These are phyloP conservation scores for Hypoxylon lenormandii DNA, from an alignment of 495 filamentous ascomycete species.

Conservation along the genomic window DNA sequence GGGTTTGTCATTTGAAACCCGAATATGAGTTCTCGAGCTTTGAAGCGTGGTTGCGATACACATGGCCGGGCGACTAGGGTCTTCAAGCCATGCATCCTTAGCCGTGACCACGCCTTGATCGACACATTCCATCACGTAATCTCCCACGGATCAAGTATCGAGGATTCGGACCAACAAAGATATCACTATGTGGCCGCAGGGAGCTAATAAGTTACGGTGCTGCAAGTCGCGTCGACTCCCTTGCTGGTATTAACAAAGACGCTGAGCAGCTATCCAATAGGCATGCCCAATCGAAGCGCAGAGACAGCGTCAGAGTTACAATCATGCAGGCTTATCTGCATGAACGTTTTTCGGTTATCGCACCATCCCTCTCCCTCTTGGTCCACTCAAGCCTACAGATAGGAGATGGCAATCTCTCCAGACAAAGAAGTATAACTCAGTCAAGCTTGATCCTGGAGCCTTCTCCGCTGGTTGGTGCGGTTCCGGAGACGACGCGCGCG, in stretches of 20 bases:
- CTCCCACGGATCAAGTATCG: conserved; percentile 15
- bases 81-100: conserved; percentile 15
- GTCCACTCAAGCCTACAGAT: conserved; percentile 12
- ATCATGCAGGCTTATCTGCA: conserved; percentile 47
- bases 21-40: conserved; percentile 8
- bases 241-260: conserved; percentile 26
- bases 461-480: conserved; percentile 26
- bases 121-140: conserved; percentile 30
- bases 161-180: conserved; percentile 13
- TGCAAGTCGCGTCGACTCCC: conserved; percentile 30
- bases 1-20: neutral
- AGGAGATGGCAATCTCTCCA: conserved; percentile 10
- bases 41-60: conserved; percentile 6
- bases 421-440: conserved; percentile 22
- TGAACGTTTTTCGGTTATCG: conserved; percentile 43
- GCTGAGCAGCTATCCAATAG: conserved; percentile 23
- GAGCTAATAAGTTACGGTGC: conserved; percentile 23
- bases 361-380: conserved; percentile 22
- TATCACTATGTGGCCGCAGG: conserved; percentile 19
- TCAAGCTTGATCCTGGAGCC: conserved; percentile 14
- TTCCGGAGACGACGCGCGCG: conserved; percentile 19
- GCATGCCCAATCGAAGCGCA: conserved; percentile 28
- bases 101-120: conserved; percentile 5
- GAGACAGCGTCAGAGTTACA: conserved; percentile 30
- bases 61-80: conserved; percentile 3